Base-by-base conservation (phyloP, 2,329 filamentous ascomycete species). In the Thermothelomyces thermophilus region DNA sequence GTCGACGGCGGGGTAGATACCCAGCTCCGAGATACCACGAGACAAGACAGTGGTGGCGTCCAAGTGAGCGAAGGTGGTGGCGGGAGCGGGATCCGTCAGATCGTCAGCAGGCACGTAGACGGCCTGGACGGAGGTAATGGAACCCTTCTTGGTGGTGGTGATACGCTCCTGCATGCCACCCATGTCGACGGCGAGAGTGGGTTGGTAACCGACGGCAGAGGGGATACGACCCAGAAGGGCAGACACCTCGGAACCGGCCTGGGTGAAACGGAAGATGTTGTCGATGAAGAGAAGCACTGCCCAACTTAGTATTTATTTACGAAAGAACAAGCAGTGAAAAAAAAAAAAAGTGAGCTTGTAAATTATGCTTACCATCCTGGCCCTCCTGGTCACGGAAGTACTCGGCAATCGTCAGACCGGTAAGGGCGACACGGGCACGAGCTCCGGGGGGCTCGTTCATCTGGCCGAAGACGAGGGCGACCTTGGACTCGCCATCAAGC, bases 391-490 rank as follows among this genome's bases (percentile, higher is more conserved):
- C 77, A 60, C 81, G 75, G 79, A 97, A 96, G 66, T 94, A 87
- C 66, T 96, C 89, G 39, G 85, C 85, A 7, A 90, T 72, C 1
- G 84, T 87, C 9, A 40, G 19, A 41, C 90, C 91, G 71, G 93
- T 98, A 69, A 98, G 86, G 67, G 93, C 93, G 68, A 98, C 93
- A 95, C 93, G 91, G 71, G 93, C 93, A 90, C 93, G 93, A 70
- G 93, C 93, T 82, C 93, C 93, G 60, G 93, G 93, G 72, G 93
- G 93, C 81, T 98, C 93, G 84, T 98, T 98, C 93, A 98, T 98
- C 82, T 98, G 93, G 82, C 93, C 93, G 79, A 98, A 98, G 64
- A 98, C 93, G 64, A 98, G 80, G 60, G 93, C 89, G 79, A 97
- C 93, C 86, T 98, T 98, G 73, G 93, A 97, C 68, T 96, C 91